These are phyloP conservation scores for Phanerodontia chrysosporium DNA, from an alignment of 768 basidiomycete species.

Conservation along the genomic window DNA sequence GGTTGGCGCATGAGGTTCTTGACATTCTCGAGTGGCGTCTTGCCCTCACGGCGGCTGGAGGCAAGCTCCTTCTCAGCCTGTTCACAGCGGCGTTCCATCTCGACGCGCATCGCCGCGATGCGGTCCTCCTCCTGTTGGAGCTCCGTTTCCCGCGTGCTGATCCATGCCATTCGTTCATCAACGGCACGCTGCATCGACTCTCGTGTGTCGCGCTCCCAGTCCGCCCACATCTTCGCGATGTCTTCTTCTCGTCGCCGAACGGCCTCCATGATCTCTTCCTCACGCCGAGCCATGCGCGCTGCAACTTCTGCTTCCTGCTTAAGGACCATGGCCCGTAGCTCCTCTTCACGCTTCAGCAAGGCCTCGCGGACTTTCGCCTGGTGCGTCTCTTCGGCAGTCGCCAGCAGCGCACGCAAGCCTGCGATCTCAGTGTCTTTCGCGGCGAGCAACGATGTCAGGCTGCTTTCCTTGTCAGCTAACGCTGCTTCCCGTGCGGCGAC, in stretches of 20 bases:
- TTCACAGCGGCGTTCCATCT: conserved; percentile 47
- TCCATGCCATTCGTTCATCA: conserved; percentile 42
- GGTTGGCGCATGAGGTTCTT: conserved; percentile 47
- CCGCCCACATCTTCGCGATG: conserved; percentile 57
- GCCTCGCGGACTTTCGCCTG: conserved; percentile 45
- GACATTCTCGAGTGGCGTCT: conserved; percentile 69
- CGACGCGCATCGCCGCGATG: conserved; percentile 41
- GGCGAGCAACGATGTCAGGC: conserved; percentile 39
- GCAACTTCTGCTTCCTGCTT: conserved; percentile 71
- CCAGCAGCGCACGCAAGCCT: conserved; percentile 38
- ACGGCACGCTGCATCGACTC: conserved; percentile 32
- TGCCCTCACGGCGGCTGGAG: conserved; percentile 9
- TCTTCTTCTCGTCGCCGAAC: conserved; percentile 62
- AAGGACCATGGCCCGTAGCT: conserved; percentile 58
- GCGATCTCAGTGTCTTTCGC: conserved; percentile 62
- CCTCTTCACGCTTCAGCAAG: conserved; percentile 60
- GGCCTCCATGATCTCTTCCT: conserved; percentile 69
- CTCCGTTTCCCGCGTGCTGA: conserved; percentile 49
- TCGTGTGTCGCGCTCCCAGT: conserved; percentile 41
- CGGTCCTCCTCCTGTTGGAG: conserved; percentile 46
- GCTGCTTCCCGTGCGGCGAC: conserved; percentile 51
- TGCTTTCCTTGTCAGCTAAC: conserved; percentile 52
- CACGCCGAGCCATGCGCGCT: conserved; percentile 56
- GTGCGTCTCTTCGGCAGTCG: conserved; percentile 35
- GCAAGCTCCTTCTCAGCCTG: conserved; percentile 35